phyloP scores from a whole-genome alignment of 768 basidiomycete species.

The Termitomyces sp. region DNA sequence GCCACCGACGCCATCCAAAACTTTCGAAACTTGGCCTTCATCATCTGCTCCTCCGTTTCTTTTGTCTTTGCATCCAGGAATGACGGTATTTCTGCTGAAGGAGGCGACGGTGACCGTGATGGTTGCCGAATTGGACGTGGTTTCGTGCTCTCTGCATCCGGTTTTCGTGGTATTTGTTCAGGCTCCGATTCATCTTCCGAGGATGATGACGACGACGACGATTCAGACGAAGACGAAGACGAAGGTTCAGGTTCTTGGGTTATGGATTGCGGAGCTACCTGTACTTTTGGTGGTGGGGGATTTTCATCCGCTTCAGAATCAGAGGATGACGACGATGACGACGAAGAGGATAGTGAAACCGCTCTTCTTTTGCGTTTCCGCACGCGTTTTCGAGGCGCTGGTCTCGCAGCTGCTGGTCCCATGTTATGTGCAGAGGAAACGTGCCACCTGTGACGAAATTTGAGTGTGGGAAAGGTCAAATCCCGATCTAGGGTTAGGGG shows the following conservation, averaged over 20 bases:
- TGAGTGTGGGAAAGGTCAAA: not conserved
- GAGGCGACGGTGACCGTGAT: slow-evolving; percentile 44
- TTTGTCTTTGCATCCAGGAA: slow-evolving; percentile 65
- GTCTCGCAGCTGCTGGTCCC: slow-evolving; percentile 26
- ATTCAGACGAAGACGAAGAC: slow-evolving; percentile 23
- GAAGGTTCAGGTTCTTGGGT: slow-evolving; percentile 15
- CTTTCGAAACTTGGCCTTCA: slow-evolving; percentile 70
- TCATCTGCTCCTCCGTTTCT: too few relatives aligned
- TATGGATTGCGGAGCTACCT: not conserved
- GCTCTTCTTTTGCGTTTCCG: slow-evolving; percentile 56
- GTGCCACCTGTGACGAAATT: not conserved
- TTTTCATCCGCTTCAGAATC: slow-evolving; percentile 15
- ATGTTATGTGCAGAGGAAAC: not conserved
- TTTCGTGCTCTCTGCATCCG: slow-evolving; percentile 8
- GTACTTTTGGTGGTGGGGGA: slow-evolving; percentile 8
- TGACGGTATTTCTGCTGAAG: slow-evolving; percentile 47
- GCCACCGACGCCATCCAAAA: slow-evolving; percentile 87
- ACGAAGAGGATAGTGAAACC: slow-evolving; percentile 38
- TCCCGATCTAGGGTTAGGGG: not conserved
- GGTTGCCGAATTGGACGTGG: slow-evolving; percentile 17
- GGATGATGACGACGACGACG: slow-evolving; percentile 23
- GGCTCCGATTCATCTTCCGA: slow-evolving; percentile 12
- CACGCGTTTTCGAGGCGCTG: slow-evolving; percentile 39
- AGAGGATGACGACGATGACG: slow-evolving; percentile 37
- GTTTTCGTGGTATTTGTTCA: not conserved